Evolutionary conservation across 192 early-diverging fungal species (phyloP).

Genomic region (Chytriomyces sp.): DNA sequence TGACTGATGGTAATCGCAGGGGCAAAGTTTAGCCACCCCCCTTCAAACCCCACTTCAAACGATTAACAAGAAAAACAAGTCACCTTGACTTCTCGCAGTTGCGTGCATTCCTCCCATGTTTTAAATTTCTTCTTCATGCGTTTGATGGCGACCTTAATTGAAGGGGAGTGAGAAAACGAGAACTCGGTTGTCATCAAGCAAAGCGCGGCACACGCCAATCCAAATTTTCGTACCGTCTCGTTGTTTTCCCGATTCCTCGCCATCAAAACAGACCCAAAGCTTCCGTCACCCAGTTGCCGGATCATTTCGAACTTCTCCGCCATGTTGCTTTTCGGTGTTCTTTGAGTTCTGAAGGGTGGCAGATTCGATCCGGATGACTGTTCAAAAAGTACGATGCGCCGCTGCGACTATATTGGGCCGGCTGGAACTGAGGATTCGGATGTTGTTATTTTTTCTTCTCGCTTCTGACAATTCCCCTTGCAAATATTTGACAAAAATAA

Average conservation of each 20-base stretch:
- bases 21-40: not conserved
- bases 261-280: slow-evolving; percentile 79
- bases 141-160: slow-evolving; percentile 81
- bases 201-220: not conserved
- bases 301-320: slow-evolving; percentile 63
- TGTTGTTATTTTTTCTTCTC: no score
- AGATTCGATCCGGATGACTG: no score
- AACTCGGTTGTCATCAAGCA: no score
- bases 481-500: no score
- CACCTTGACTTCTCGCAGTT: slow-evolving; percentile 82
- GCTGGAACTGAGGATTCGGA: no score
- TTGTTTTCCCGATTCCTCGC: slow-evolving; percentile 69
- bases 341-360: no score
- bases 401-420: no score
- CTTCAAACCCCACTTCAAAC: not conserved
- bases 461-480: no score
- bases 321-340: not conserved
- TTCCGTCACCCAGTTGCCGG: slow-evolving; percentile 80
- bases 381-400: no score
- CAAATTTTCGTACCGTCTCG: slow-evolving; percentile 60
- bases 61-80: not conserved
- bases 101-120: slow-evolving; percentile 70
- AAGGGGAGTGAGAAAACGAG: no score
- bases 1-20: slow-evolving; percentile 48
- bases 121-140: slow-evolving; percentile 85